Base-by-base conservation (phyloP, 768 basidiomycete species). In the Rhodotorula kratochvilovae region DNA sequence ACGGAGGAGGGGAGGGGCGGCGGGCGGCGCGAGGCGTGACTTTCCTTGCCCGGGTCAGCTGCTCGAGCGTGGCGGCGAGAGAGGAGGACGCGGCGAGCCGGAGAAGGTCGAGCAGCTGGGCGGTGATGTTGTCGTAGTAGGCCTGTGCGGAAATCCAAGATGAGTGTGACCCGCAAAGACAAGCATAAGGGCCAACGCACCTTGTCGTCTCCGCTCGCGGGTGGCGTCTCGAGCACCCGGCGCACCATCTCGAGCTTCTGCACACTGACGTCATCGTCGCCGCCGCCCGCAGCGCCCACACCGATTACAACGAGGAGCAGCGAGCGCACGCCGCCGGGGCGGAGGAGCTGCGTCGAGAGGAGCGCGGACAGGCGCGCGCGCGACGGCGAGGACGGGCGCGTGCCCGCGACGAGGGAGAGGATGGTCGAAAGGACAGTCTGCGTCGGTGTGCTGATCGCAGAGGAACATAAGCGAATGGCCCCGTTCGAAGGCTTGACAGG, bases 301-400 rank as follows among this genome's bases (percentile, higher is more conserved):
- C 87, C 86, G 63, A 92, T 87, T 2, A 91, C 81, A 17, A 89
- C 88, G 17, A 84, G 83, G 72, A 86, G 87, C 29, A 92, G 83
- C 0, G 89, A 89, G 39, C 82, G 83, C 2, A 92, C 83, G 2
- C 91, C 91, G 33, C 86, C 85, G 0, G 87, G 85, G 31, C 89
- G 86, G 31, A 90, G 80, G 17, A 92, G 80, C 77, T 91, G 90
- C 67, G 85, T 84, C 73, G 86, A 88, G 35, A 92, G 84, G 43
- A 90, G 81, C n/a, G 83, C 83, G 0, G 85, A 82, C 25, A 75
- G 64, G 16, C 12, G 17, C 1, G 39, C 15, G 27, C 70, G 70
- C 19, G 55, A 43, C 21, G 39, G 29, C 4, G 66, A 55, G 5
- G 27, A 13, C 5, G 65, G 35, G 21, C 10, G 56, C 11, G 64